Base-by-base conservation (phyloP, 1,284 basidiomycete genomes). In the Puccinia triticina region DNA sequence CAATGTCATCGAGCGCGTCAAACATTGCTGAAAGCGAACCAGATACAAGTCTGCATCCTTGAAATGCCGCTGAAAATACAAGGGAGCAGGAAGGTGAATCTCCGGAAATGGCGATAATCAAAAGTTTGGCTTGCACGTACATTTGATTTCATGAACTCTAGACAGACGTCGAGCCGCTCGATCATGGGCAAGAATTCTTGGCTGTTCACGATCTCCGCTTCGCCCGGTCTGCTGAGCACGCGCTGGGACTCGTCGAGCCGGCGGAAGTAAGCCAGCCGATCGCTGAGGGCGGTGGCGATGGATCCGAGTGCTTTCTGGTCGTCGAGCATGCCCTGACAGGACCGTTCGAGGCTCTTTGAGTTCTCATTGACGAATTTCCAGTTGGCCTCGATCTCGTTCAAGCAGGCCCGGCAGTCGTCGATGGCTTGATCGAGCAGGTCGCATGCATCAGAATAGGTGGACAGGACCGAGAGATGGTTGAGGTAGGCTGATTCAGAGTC, bases 181-280 rank as follows among this genome's bases (percentile, higher is more conserved):
- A 97, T 93, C 94, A 96, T 96, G 84, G 94, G 93, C 83, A 97
- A 87, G 87, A 97, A 97, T 86, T 95, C 94, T 0, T 92, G 91
- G 84, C 93, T 91, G 7, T 95, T 89, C 48, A 97, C 95, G 26
- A 97, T 90, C 46, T 81, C 78, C 0, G 93, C 92, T 84, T 95
- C 93, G 55, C 94, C 94, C 0, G 95, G 94, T 85, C 94, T 91
- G 87, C 96, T 97, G 76, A 98, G 89, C 91, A 95, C 93, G 61
- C 93, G 90, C 7, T 93, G 95, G 8, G 94, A 94, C 53, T 91
- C 90, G 84, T 97, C 95, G 43, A 97, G 90, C 85, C 95, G 94
- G 84, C 93, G 92, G 89, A 97, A 98, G 87, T 95, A 97, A 83
- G 94, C 93, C 81, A 97, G 87, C 32, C 93, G 89, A 48, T 90